Percentiles rank a stretch among this genome's conserved stretches.
phyloP scores from a whole-genome alignment of 2,329 filamentous ascomycete genomes.

The Anthostomella pinea region DNA sequence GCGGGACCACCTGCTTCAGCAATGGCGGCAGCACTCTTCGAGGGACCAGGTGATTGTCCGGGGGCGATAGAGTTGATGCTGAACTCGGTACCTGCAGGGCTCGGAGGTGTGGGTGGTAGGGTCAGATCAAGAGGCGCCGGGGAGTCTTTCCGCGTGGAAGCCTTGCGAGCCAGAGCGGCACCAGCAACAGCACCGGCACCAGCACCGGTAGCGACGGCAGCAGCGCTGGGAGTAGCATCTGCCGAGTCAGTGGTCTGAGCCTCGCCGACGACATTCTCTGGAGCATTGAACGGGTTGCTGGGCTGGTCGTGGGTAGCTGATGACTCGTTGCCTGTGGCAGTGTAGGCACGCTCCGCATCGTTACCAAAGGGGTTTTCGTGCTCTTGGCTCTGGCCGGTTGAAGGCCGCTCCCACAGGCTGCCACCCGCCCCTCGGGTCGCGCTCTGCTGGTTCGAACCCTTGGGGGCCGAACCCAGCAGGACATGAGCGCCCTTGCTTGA shows the following conservation, averaged over 20 bases:
- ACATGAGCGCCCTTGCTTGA: slow-evolving; percentile 48
- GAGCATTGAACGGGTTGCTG: slow-evolving; percentile 34
- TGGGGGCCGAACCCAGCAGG: slow-evolving; percentile 30
- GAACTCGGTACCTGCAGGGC: slow-evolving; percentile 62
- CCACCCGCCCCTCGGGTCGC: slow-evolving; percentile 31
- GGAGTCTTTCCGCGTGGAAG: slow-evolving; percentile 54
- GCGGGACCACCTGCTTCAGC: slow-evolving; percentile 60
- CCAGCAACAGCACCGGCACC: slow-evolving; percentile 37
- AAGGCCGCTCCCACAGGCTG: slow-evolving; percentile 48
- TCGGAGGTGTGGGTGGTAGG: slow-evolving; percentile 47
- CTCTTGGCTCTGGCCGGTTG: slow-evolving; percentile 45
- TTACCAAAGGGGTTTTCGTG: slow-evolving; percentile 70
- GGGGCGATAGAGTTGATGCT: slow-evolving; percentile 54
- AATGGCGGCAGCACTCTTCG: slow-evolving; percentile 56
- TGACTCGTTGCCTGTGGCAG: slow-evolving; percentile 39
- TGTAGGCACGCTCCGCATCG: slow-evolving; percentile 46
- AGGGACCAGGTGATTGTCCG: slow-evolving; percentile 43
- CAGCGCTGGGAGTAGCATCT: slow-evolving; percentile 28
- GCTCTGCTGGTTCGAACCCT: slow-evolving; percentile 22
- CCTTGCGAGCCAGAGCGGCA: slow-evolving; percentile 46
- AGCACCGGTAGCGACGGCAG: slow-evolving; percentile 38
- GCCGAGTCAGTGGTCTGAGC: slow-evolving; percentile 34
- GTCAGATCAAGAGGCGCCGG: slow-evolving; percentile 55
- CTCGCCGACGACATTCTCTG: slow-evolving; percentile 37
- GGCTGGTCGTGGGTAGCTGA: slow-evolving; percentile 26